These are phyloP conservation scores for Fusarium sp. DNA, from an alignment of 2,329 filamentous ascomycete species.

Conservation along the genomic window DNA sequence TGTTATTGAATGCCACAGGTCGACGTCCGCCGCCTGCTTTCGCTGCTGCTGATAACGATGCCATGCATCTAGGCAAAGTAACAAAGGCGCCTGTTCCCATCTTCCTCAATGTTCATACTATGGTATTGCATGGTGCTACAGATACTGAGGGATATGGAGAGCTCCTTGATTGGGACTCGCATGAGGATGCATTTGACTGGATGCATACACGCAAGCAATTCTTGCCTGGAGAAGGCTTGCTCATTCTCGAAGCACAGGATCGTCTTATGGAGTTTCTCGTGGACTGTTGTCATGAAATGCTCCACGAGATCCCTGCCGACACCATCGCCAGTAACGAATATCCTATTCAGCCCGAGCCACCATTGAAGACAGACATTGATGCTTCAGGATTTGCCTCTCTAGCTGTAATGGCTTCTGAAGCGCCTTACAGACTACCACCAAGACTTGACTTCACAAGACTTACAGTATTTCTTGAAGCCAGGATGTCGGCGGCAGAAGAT, in stretches of 20 bases:
- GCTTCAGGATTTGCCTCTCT: slow-evolving; percentile 52
- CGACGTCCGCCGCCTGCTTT: slow-evolving; percentile 60
- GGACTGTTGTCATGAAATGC: slow-evolving; percentile 56
- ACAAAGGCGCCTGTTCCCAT: slow-evolving; percentile 39
- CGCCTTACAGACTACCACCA: slow-evolving; percentile 63
- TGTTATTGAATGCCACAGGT: slow-evolving; percentile 65
- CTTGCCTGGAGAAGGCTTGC: slow-evolving; percentile 58
- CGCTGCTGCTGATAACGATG: slow-evolving; percentile 55
- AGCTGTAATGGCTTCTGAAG: slow-evolving; percentile 57
- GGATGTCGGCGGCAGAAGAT: slow-evolving; percentile 58
- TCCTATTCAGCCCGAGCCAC: slow-evolving; percentile 53
- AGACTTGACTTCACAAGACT: slow-evolving; percentile 59
- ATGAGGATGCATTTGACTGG: slow-evolving; percentile 53
- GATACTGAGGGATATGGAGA: slow-evolving; percentile 50
- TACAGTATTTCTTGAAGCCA: slow-evolving; percentile 56
- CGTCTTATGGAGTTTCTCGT: slow-evolving; percentile 61
- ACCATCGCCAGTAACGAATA: slow-evolving; percentile 41
- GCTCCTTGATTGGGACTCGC: slow-evolving; percentile 48
- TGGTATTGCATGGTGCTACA: slow-evolving; percentile 49
- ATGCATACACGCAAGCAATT: slow-evolving; percentile 51
- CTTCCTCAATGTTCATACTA: slow-evolving; percentile 47
- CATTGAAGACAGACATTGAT: slow-evolving; percentile 44
- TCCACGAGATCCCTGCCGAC: slow-evolving; percentile 60
- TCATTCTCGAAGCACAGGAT: slow-evolving; percentile 63
- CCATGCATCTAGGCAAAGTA: slow-evolving; percentile 46